A percentile compares a stretch with the other conserved stretches of the same genome.
These are phyloP conservation scores for Croton setiger DNA, from an alignment of 441 rosid species.

Conservation along the genomic window DNA sequence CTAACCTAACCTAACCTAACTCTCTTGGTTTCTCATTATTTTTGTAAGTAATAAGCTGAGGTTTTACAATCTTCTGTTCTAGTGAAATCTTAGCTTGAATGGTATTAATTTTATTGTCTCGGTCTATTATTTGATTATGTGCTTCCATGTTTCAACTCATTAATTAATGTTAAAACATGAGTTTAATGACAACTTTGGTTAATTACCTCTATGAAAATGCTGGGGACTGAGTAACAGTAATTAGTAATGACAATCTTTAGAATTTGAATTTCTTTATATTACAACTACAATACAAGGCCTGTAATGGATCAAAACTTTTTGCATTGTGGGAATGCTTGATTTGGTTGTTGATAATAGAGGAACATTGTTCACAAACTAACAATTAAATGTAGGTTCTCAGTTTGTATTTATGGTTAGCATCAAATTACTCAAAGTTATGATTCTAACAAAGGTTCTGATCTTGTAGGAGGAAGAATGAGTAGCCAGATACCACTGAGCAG, in stretches of 20 bases:
- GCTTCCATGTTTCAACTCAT: background rate
- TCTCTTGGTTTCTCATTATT: background rate
- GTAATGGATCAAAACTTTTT: background rate
- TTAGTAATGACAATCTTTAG: background rate
- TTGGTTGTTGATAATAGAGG: background rate
- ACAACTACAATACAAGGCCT: background rate
- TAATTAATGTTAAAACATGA: background rate
- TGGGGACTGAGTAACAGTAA: background rate
- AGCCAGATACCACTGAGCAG: constrained; percentile 20
- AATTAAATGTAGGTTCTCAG: background rate
- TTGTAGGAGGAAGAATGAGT: constrained; percentile 24
- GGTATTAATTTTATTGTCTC: background rate
- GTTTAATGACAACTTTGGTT: background rate
- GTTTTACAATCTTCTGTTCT: background rate
- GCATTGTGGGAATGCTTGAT: background rate
- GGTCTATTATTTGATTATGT: background rate
- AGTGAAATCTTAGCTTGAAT: background rate
- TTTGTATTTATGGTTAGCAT: background rate
- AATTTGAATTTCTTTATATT: background rate
- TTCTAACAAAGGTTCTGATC: background rate
- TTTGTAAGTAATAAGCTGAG: background rate
- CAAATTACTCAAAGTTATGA: background rate
- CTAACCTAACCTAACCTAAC: background rate
- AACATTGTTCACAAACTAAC: background rate
- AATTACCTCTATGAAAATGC: background rate